phyloP scores from a whole-genome alignment of 108 stramenopile species.

The Asterionellopsis glacialis region DNA sequence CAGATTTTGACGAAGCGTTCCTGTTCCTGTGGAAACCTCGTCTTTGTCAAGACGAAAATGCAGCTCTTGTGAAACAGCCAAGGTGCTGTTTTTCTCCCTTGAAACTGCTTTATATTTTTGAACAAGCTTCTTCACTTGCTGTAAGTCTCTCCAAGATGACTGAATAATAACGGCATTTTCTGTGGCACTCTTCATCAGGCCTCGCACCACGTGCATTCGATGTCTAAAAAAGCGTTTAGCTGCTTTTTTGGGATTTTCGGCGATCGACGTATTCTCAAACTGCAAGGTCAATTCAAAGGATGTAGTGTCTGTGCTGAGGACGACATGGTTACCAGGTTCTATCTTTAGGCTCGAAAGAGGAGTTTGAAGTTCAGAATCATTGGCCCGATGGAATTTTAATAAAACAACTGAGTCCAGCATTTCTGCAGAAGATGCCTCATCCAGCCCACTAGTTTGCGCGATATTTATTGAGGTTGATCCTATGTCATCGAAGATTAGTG shows the following conservation, averaged over 20 bases:
- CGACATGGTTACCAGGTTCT: conserved; percentile 47
- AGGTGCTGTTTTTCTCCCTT: not conserved
- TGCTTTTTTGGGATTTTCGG: not conserved
- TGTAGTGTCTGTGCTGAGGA: conserved; percentile 68
- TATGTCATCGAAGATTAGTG: conserved; percentile 39
- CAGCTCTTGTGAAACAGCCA: not conserved
- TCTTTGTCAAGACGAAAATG: conserved; percentile 76
- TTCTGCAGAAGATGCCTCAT: conserved; percentile 3
- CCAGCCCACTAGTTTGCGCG: not conserved
- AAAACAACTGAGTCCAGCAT: conserved; percentile 14
- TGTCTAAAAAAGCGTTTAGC: conserved; percentile 20
- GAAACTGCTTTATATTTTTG: no score
- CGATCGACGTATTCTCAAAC: not conserved
- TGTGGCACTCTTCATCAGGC: conserved; percentile 33
- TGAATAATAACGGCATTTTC: conserved; percentile 36
- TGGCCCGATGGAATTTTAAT: conserved; percentile 30
- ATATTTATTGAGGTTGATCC: not conserved
- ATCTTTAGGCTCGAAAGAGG: conserved; percentile 30
- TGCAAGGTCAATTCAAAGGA: conserved; percentile 11
- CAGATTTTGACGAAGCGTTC: conserved; percentile 77
- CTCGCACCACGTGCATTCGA: conserved; percentile 61
- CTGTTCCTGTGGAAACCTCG: conserved; percentile 41
- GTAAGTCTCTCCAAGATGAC: conserved; percentile 37
- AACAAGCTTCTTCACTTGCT: conserved; percentile 37
- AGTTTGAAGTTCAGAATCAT: conserved; percentile 8